Base-by-base conservation (phyloP, 1,284 basidiomycete genomes). In the Apiotrichum mycotoxinovorans region DNA sequence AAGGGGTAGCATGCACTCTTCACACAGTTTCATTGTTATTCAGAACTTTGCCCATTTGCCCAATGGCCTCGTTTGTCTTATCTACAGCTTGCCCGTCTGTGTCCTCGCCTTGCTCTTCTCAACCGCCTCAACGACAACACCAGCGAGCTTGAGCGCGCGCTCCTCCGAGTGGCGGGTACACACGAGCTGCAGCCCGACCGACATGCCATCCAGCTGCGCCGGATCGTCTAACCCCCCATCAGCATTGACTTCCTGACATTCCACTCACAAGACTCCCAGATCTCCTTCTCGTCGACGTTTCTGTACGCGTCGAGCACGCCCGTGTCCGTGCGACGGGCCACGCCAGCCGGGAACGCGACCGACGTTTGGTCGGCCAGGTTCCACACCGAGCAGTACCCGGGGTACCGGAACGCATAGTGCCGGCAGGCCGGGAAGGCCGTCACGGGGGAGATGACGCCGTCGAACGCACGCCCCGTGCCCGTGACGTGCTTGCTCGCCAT, bases 121-220 rank as follows among this genome's bases (percentile, higher is more conserved):
- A 37, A 56, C 18, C 18, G 54, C 54, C 33, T 47, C 37, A 33
- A 30, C 22, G n/a, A 44, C 25, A 20, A 56, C 34, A 26, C 47
- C 48, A 18, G 30, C 46, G 30, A 60, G 50, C 45, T 49, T 48
- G 50, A 60, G 42, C 1, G 43, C 26, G 22, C 35, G 22, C 57
- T 58, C 57, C 34, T 58, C 57, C 37, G 54, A 43, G 48, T 84
- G 76, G 18, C 83, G 84, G 41, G 83, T 77, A 0, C 83, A 85
- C 4, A 87, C 79, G 9, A 88, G 66, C 65, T 89, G 87, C 22
- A 89, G 69, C 22, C 79, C 75, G 7, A 88, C 78, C 0, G 87
- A 87, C 1, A 83, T 83, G 58, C 82, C 79, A 57, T 78, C 76
- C 63, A 82, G 84, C 4, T 73, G 74, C 23, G 78, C 77, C 0